Evolutionary conservation across 495 filamentous ascomycete species (phyloP), one percentile per base, ranked within the genome.

Genomic region (Lophiostoma macrostomum): DNA sequence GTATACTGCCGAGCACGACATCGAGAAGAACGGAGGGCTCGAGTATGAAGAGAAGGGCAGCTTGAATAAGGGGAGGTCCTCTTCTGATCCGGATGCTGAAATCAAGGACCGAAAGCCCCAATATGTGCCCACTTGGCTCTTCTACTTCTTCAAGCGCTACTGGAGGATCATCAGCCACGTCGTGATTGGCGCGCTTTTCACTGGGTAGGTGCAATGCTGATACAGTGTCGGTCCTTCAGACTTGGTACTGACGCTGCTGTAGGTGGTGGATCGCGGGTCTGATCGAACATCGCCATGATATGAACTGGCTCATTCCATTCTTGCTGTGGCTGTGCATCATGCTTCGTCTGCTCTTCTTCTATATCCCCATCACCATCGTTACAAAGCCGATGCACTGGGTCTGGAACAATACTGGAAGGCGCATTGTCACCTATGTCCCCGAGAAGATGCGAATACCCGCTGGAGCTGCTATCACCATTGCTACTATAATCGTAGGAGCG

Each of bases 221-320:
- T 37, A 37, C 23, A 5, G 6, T 10, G 19, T 5, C 20, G 47
- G 23, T 56, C 16, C 1, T 4, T 46, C 10, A 4, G 4, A 19
- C 3, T 24, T 14, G 10, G 13, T n/a, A 14, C 47, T 58, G 16
- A 58, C 44, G n/a, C 1, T 39, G 16, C 1, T 16, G 25, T 61
- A 90, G 87, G 44, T 95, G 90, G 90, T 95, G 88, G 89, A 90
- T 93, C 50, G 85, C 83, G 35, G 82, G 86, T 32, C 75, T 95
- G 16, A 73, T 91, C 51, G 73, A 84, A 35, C 86, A 87, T 65
- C 80, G 84, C 16, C 57, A 84, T 60, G 84, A 89, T 64, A 77
- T 80, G 61, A 84, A 84, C 49, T 96, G 90, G 90, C 58, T 95
- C 58, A 80, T 90, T 27, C 88, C 90, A 6, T 90, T 91, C 69